Conservation (phyloP, 331 rosid species). For the Malus hybrid region DNA sequence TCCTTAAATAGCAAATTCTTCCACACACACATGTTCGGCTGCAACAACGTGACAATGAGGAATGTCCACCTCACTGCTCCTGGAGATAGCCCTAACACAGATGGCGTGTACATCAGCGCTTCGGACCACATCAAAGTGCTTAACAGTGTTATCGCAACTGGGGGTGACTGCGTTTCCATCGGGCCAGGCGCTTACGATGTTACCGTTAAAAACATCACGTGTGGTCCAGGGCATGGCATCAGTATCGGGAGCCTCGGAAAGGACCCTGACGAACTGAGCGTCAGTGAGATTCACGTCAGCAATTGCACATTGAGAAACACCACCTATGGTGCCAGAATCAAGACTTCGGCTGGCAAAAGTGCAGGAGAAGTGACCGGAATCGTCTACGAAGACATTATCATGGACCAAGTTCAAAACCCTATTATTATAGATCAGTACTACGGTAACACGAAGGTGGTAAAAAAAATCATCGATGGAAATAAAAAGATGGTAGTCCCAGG, state of each 20-base stretch:
- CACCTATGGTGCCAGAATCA: conserved; percentile 67
- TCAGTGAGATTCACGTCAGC: conserved; percentile 20
- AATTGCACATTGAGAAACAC: conserved; percentile 51
- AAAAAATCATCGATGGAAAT: background rate
- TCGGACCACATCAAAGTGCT: conserved; percentile 20
- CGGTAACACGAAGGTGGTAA: conserved; percentile 4
- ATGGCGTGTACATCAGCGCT: conserved; percentile 55
- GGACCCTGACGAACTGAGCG: conserved; percentile 31
- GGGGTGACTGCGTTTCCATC: conserved; percentile 66
- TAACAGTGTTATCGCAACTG: conserved; percentile 38
- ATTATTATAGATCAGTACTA: conserved; percentile 62
- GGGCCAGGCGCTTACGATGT: conserved; percentile 34
- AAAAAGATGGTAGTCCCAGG: background rate
- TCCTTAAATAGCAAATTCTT: conserved; percentile 51
- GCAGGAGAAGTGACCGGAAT: conserved; percentile 35
- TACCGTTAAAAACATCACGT: conserved; percentile 19
- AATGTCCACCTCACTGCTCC: conserved; percentile 40
- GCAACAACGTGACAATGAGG: conserved; percentile 18
- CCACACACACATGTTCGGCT: conserved; percentile 27
- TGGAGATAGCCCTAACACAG: conserved; percentile 61
- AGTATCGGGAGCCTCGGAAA: conserved; percentile 78
- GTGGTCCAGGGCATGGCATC: conserved; percentile 84
- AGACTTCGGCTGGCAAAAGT: conserved; percentile 30
- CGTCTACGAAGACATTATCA: conserved; percentile 29
- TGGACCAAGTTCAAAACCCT: conserved; percentile 47